These are phyloP conservation scores for Aspergillus quadrilineatus DNA, from an alignment of 2,329 filamentous ascomycete genomes.

Conservation along the genomic window DNA sequence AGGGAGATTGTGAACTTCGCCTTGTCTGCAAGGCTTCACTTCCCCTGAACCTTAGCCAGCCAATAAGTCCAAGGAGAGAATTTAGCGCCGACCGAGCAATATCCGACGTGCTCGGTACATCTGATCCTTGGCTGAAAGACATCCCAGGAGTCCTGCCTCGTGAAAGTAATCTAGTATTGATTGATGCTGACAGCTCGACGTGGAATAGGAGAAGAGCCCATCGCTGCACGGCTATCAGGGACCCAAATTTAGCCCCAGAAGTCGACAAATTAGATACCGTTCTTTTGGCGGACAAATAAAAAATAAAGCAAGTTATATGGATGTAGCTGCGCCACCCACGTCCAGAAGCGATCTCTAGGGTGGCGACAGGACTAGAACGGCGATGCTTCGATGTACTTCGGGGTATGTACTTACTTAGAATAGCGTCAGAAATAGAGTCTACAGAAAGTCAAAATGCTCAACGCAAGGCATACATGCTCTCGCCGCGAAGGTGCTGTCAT, in stretches of 20 bases:
- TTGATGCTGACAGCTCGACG: background rate
- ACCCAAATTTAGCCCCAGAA: background rate
- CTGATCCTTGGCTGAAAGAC: background rate
- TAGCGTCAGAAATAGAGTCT: background rate
- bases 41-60: slow-evolving; percentile 2
- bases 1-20: slow-evolving; percentile 1
- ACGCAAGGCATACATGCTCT: background rate
- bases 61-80: background rate
- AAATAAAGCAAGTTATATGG: slow-evolving; percentile 2
- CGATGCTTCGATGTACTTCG: slow-evolving; percentile 3
- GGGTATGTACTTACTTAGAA: background rate
- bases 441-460: background rate
- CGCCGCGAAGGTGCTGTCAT: background rate
- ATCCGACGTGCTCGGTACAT: slow-evolving; percentile 2
- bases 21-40: background rate
- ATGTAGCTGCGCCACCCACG: slow-evolving; percentile 21
- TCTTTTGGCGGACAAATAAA: background rate
- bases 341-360: slow-evolving; percentile 13
- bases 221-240: background rate
- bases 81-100: background rate
- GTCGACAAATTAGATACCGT: background rate
- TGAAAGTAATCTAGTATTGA: background rate
- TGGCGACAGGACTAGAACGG: slow-evolving; percentile 23
- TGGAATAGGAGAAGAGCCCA: background rate
- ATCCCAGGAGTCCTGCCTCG: background rate